Evolutionary conservation across 2,329 filamentous ascomycete genomes (phyloP).

Genomic region (Diaporthe citriasiana): DNA sequence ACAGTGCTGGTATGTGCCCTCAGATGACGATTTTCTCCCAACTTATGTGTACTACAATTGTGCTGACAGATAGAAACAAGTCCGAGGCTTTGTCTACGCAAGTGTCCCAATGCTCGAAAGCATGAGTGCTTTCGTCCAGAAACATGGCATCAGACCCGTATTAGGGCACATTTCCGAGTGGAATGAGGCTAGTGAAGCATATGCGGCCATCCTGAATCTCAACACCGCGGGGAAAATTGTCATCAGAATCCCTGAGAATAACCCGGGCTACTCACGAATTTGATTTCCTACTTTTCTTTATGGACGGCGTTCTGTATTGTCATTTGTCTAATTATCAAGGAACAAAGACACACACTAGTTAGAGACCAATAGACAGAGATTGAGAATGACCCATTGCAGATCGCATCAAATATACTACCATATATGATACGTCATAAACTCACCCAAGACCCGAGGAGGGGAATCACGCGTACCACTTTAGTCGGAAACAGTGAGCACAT

Average conservation of each 20-base stretch:
- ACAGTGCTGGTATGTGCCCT: background rate
- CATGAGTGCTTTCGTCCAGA: slow-evolving; percentile 5
- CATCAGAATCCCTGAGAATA: background rate
- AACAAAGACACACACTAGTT: background rate
- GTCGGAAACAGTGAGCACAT: too few relatives aligned
- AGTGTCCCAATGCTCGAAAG: slow-evolving; percentile 13
- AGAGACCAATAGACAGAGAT: too few relatives aligned
- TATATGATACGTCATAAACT: too few relatives aligned
- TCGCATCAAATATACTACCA: too few relatives aligned
- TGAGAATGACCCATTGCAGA: too few relatives aligned
- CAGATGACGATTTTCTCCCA: background rate
- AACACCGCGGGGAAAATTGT: slow-evolving; percentile 10
- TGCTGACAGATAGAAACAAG: background rate
- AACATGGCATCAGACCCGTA: background rate
- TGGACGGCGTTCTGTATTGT: background rate
- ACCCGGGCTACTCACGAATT: background rate
- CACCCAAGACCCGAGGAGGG: too few relatives aligned
- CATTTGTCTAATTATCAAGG: background rate
- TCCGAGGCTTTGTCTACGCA: slow-evolving; percentile 17
- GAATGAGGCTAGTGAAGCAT: slow-evolving; percentile 8
- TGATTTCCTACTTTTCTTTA: too few relatives aligned
- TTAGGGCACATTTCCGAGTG: slow-evolving; percentile 14
- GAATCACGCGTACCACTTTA: too few relatives aligned
- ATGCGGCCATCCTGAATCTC: slow-evolving; percentile 11
- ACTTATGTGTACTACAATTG: background rate